A percentile compares a stretch with the other conserved stretches of the same genome.
Conservation (phyloP, 306 rosid species). For the Cercis canadensis region DNA sequence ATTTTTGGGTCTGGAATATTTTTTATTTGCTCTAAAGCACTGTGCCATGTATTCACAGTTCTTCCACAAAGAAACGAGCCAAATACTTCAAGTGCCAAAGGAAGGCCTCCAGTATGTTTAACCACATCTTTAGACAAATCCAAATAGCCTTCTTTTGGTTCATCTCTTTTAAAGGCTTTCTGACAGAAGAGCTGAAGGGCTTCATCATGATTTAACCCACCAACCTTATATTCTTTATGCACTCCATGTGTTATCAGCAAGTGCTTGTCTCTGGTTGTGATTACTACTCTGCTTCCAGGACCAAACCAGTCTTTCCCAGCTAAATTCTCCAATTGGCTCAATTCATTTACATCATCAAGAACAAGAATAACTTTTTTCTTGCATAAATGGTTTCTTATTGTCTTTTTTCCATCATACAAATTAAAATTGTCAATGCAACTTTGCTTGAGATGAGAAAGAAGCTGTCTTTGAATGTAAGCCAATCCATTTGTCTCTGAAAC, state of each 20-base stretch:
- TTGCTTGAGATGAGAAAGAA: not conserved
- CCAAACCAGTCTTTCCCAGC: conserved; percentile 47
- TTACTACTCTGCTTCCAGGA: conserved; percentile 46
- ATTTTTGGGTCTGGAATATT: not conserved
- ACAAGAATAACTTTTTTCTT: conserved; percentile 33
- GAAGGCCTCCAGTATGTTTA: not conserved
- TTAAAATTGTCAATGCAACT: not conserved
- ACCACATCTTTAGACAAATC: not conserved
- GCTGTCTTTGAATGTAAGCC: not conserved
- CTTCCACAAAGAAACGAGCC: not conserved
- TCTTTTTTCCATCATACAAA: not conserved
- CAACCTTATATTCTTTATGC: not conserved
- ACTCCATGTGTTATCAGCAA: not conserved
- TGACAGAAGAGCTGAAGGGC: conserved; percentile 19
- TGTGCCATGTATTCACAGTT: not conserved
- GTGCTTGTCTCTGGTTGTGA: conserved; percentile 34
- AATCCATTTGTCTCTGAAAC: not conserved
- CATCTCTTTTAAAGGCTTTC: not conserved
- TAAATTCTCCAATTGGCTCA: conserved; percentile 40
- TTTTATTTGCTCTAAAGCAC: not conserved
- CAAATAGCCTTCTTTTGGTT: not conserved
- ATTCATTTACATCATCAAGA: conserved; percentile 50
- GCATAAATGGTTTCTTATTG: conserved; percentile 14
- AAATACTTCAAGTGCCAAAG: conserved; percentile 11
- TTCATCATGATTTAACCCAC: not conserved